Base-by-base conservation (phyloP, 2,329 filamentous ascomycete genomes). In the Penicillium freii region DNA sequence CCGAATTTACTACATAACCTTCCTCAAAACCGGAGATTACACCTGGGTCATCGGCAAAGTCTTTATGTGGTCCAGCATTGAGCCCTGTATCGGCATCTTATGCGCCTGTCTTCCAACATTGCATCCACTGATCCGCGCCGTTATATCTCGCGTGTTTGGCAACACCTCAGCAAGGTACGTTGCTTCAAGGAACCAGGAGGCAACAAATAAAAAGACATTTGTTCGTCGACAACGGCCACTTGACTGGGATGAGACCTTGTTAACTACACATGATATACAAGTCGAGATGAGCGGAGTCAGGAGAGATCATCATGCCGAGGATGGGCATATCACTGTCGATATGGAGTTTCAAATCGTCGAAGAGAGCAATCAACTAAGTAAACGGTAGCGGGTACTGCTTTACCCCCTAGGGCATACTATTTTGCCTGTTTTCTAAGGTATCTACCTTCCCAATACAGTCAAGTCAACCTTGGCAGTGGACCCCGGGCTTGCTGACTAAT, bases 401-500 rank as follows among this genome's bases (percentile, higher is more conserved):
- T 43, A 3, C 5, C 23, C 23, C 17, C 23, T 7, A 29, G 27
- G n/a, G 17, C 43, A 31, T 7, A n/a, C n/a, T n/a, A 8, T 1
- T 9, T 29, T 29, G 42, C 25, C 25, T 21, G 25, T 5, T 45
- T 5, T 45, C 1, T 21, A 31, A 33, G 44, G 27, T 31, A 31
- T 21, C 7, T 13, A 31, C n/a, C 11, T 46, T 5, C 49, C 59
- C 56, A 44, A n/a, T n/a, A 11, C 25, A 44, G 42, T 44, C 17
- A 1, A 44, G 25, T 29, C 42, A 19, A 44, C 42, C 17, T 27
- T n/a, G 23, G 13, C 57, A 58, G 21, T 21, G 21, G 21, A 21
- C 51, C 59, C 59, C 49, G 45, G 38, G 11, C 7, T 34, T 42
- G 52, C 38, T 54, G 52, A 54, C 45, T 49, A 42, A 54, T 5